phyloP scores from a whole-genome alignment of 305 asterid species.

The Fraxinus greggii region DNA sequence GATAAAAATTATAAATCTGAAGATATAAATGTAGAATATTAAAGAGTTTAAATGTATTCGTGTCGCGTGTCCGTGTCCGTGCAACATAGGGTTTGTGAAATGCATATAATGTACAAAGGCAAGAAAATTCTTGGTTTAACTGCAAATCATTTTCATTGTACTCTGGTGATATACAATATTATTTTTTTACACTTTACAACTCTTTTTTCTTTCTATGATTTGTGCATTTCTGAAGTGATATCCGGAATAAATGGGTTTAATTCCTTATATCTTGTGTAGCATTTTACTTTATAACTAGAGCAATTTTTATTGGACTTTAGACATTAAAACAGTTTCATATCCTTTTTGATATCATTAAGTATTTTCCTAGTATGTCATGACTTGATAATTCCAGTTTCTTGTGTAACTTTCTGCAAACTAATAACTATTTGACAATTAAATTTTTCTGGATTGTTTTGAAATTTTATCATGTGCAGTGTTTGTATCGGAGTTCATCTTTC shows the following conservation, averaged over 20 bases:
- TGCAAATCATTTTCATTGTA: background rate
- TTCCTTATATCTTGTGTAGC: background rate
- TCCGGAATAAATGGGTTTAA: background rate
- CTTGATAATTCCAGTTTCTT: constrained; percentile 7
- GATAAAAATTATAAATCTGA: background rate
- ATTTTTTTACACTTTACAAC: background rate
- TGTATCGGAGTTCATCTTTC: constrained; percentile 24
- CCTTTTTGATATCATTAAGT: background rate
- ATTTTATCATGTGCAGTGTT: constrained; percentile 22
- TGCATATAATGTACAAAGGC: background rate
- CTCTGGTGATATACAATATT: background rate
- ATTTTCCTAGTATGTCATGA: background rate
- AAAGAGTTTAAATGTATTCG: background rate
- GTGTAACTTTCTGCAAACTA: constrained; percentile 20
- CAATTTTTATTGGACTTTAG: background rate
- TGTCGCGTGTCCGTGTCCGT: background rate
- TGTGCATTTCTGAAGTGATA: background rate
- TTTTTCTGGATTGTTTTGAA: constrained; percentile 16
- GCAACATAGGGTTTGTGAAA: background rate
- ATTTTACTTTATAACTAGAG: background rate
- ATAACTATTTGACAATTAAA: constrained; percentile 14
- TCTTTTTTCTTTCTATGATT: background rate
- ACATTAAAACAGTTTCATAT: background rate
- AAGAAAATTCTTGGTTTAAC: background rate
- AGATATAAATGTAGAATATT: background rate